Evolutionary conservation across 2,329 filamentous ascomycete genomes (phyloP).

Genomic region (Microdochium bolleyi): DNA sequence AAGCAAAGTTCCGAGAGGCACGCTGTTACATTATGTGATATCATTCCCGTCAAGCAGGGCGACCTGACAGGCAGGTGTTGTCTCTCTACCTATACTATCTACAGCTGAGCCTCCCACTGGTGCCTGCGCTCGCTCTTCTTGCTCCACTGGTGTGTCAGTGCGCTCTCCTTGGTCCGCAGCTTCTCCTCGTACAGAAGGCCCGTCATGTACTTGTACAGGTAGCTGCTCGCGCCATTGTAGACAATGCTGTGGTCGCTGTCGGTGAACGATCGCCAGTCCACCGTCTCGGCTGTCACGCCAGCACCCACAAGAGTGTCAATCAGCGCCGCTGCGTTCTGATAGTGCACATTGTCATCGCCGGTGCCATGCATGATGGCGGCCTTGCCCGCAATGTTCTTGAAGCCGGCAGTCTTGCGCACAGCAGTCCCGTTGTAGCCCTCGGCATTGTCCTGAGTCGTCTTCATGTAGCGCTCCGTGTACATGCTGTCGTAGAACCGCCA

Average conservation of each 20-base stretch:
- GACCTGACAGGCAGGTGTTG: too few species aligned
- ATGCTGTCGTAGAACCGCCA: conserved; percentile 66
- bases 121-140: not conserved
- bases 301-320: conserved; percentile 52
- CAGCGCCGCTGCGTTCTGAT: conserved; percentile 56
- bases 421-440: conserved; percentile 54
- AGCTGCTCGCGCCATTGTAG: conserved; percentile 47
- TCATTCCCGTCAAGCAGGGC: too few species aligned
- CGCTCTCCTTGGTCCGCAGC: conserved; percentile 9
- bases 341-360: conserved; percentile 66
- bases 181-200: conserved; percentile 55
- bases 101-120: not conserved
- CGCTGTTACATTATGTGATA: too few species aligned
- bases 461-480: conserved; percentile 70
- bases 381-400: conserved; percentile 52
- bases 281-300: conserved; percentile 50
- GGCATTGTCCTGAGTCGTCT: conserved; percentile 45
- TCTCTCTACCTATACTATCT: not conserved
- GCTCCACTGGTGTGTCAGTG: conserved; percentile 17
- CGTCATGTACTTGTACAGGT: conserved; percentile 56
- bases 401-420: conserved; percentile 49
- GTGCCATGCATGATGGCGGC: conserved; percentile 59
- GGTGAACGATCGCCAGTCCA: conserved; percentile 58
- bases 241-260: conserved; percentile 56
- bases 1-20: too few species aligned